Evolutionary conservation across 768 basidiomycete species (phyloP).

Genomic region (Leccinum boreale): DNA sequence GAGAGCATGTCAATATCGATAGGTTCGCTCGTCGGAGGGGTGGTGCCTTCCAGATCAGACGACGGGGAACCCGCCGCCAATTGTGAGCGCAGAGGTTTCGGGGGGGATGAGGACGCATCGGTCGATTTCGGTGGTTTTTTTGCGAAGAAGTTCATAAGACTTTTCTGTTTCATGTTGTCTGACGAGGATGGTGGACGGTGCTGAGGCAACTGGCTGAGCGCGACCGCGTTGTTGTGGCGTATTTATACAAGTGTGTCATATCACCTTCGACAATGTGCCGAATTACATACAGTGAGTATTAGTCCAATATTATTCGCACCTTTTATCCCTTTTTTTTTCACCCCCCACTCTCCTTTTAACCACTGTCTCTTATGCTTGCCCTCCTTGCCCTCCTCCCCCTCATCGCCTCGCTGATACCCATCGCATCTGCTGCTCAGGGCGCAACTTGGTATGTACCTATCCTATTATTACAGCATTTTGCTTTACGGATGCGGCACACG

Average conservation of each 20-base stretch:
- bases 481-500: not conserved
- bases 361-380: constrained; percentile 21
- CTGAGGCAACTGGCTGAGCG: not conserved
- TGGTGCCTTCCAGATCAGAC: constrained; percentile 48
- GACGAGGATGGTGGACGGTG: constrained; percentile 7
- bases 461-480: not conserved
- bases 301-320: not conserved
- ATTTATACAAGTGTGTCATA: constrained; percentile 9
- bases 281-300: not conserved
- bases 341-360: constrained; percentile 14
- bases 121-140: constrained; percentile 33
- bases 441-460: constrained; percentile 24
- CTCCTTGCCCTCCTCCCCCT: constrained; percentile 18
- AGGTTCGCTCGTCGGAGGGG: constrained; percentile 72
- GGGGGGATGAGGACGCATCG: constrained; percentile 29
- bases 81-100: constrained; percentile 36
- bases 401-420: constrained; percentile 13
- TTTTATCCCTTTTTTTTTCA: not conserved
- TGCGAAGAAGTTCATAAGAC: constrained; percentile 66
- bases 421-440: constrained; percentile 21
- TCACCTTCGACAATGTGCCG: not conserved
- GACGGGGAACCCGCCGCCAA: constrained; percentile 37
- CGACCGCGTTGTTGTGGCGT: constrained; percentile 12
- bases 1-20: constrained; percentile 74
- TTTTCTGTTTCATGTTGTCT: constrained; percentile 65